phyloP scores from a whole-genome alignment of 31 red algal genomes.

The Endocladia muricata region DNA sequence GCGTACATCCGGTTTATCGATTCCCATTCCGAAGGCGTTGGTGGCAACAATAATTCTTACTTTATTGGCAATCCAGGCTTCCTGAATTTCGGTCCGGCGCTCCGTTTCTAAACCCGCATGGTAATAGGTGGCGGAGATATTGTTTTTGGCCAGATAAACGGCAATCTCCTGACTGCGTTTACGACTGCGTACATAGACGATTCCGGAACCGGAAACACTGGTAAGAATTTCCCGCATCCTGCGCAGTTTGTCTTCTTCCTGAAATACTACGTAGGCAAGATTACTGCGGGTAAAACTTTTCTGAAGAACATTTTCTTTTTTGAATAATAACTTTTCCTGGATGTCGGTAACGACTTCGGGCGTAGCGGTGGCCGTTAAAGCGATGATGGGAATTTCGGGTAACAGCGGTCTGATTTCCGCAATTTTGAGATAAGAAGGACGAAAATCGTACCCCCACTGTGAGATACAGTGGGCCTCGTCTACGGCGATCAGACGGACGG shows the following conservation, averaged over 20 bases:
- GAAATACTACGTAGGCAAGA: conserved; percentile 65
- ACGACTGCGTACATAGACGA: conserved; percentile 49
- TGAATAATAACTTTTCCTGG: conserved; percentile 37
- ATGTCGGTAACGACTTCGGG: conserved; percentile 62
- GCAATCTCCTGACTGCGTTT: conserved; percentile 24
- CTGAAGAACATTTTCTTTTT: conserved; percentile 18
- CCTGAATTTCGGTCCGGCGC: conserved; percentile 26
- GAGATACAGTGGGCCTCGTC: conserved; percentile 97
- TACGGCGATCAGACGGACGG: conserved; percentile 55
- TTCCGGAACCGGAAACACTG: conserved; percentile 34
- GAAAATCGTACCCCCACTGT: conserved; percentile 93
- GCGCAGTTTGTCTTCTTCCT: conserved; percentile 32
- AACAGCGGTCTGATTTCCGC: conserved; percentile 46
- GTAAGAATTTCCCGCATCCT: conserved; percentile 52
- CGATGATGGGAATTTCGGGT: conserved; percentile 74
- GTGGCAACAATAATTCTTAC: conserved; percentile 63
- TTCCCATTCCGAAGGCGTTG: conserved; percentile 90
- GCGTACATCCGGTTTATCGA: conserved; percentile 71
- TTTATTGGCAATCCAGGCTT: conserved; percentile 39
- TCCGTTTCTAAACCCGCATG: conserved; percentile 35
- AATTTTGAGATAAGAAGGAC: conserved; percentile 70
- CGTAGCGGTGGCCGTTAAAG: conserved; percentile 88
- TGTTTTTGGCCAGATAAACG: conserved; percentile 6
- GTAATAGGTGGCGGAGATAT: conserved; percentile 21
- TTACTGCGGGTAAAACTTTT: conserved; percentile 81